Percentiles rank a stretch among this genome's conserved stretches.
phyloP scores from a whole-genome alignment of 2,329 filamentous ascomycete species.

The Fusarium abutilonis region DNA sequence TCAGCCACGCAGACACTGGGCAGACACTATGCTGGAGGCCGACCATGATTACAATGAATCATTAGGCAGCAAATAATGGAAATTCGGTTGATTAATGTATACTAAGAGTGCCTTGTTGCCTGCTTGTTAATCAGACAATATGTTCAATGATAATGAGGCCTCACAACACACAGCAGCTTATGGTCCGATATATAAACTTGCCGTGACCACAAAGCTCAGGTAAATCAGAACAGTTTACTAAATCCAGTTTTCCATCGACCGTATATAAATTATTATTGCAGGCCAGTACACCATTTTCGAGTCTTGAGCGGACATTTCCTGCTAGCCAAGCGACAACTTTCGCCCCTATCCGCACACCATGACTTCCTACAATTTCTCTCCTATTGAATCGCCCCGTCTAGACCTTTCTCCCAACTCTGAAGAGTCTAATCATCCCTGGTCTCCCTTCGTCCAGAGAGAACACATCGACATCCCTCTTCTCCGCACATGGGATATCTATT shows the following conservation, averaged over 20 bases:
- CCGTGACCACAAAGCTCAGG: too few relatives aligned
- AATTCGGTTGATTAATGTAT: rapidly evolving
- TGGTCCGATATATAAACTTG: too few relatives aligned
- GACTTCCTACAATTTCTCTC: neutral
- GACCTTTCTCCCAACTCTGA: neutral
- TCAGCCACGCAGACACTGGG: too few relatives aligned
- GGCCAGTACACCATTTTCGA: too few relatives aligned
- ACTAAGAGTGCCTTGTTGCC: slow-evolving; percentile 6
- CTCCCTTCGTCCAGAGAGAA: neutral
- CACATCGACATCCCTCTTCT: neutral
- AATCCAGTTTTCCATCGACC: too few relatives aligned
- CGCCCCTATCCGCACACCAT: neutral
- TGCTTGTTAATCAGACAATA: neutral
- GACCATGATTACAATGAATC: too few relatives aligned
- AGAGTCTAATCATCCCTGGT: neutral
- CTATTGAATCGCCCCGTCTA: neutral
- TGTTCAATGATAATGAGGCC: neutral
- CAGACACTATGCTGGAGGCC: neutral
- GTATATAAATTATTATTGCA: too few relatives aligned
- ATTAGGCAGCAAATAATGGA: neutral
- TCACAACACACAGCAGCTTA: neutral
- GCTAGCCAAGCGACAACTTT: too few relatives aligned
- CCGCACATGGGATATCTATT: slow-evolving; percentile 4
- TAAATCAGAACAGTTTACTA: too few relatives aligned
- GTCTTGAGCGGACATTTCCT: neutral